phyloP scores from a whole-genome alignment of 139 green algal genomes.

The Asterochloris erici region DNA sequence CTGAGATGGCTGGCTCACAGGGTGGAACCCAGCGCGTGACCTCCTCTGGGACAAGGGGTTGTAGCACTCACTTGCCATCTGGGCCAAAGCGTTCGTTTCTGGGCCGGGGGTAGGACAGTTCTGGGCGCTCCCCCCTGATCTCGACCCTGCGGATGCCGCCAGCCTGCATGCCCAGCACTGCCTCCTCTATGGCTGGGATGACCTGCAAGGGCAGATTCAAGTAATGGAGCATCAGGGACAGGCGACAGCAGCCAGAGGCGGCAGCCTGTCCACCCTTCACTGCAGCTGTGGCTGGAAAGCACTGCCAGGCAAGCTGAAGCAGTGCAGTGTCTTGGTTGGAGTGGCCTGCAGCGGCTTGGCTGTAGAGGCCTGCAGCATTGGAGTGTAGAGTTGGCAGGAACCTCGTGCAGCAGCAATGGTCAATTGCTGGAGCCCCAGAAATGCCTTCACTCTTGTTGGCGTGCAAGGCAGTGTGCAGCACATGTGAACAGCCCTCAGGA shows the following conservation, averaged over 20 bases:
- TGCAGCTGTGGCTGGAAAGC: background rate
- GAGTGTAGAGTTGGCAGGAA: too few relatives aligned
- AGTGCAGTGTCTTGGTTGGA: background rate
- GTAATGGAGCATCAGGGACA: background rate
- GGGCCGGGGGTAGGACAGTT: constrained; percentile 52
- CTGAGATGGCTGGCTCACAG: too few relatives aligned
- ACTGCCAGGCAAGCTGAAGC: background rate
- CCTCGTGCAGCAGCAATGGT: too few relatives aligned
- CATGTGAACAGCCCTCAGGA: too few relatives aligned
- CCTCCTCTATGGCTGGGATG: constrained; percentile 79
- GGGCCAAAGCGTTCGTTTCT: constrained; percentile 42
- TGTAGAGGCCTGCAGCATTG: background rate
- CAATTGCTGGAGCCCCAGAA: too few relatives aligned
- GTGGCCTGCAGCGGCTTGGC: background rate
- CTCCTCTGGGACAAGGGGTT: too few relatives aligned
- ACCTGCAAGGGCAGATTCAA: too few relatives aligned
- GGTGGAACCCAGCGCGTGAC: too few relatives aligned
- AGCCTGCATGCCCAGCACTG: constrained; percentile 68
- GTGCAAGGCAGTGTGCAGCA: too few relatives aligned
- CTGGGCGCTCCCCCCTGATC: constrained; percentile 50
- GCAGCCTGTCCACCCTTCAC: background rate
- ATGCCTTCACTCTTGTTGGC: too few relatives aligned
- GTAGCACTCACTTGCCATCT: too few relatives aligned
- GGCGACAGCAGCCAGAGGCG: background rate
- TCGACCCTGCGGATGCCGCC: constrained; percentile 61